Conservation (phyloP, 2,329 filamentous ascomycete genomes). For the Ophiocordyceps sinensis region DNA sequence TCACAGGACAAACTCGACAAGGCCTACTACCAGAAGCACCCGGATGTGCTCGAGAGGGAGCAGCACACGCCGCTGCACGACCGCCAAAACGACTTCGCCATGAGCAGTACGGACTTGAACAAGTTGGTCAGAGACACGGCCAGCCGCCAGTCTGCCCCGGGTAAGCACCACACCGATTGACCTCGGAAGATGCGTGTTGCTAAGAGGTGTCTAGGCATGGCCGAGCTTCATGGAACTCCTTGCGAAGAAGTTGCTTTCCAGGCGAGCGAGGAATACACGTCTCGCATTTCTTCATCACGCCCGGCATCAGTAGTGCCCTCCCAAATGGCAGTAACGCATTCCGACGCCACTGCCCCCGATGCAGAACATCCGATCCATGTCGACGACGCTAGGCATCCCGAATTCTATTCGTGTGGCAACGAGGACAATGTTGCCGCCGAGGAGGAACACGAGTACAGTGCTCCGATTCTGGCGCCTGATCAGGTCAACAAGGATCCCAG, state of each 20-base stretch:
- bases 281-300: slow-evolving; percentile 57
- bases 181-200: slow-evolving; percentile 6
- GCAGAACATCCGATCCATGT: slow-evolving; percentile 58
- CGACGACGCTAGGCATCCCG: slow-evolving; percentile 37
- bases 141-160: slow-evolving; percentile 32
- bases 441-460: slow-evolving; percentile 48
- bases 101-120: slow-evolving; percentile 83
- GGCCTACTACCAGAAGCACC: slow-evolving; percentile 87
- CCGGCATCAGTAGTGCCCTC: slow-evolving; percentile 28
- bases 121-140: slow-evolving; percentile 69
- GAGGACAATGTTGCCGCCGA: slow-evolving; percentile 34
- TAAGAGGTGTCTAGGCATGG: slow-evolving; percentile 37
- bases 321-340: slow-evolving; percentile 12
- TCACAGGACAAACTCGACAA: slow-evolving; percentile 73
- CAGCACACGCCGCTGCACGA: slow-evolving; percentile 41
- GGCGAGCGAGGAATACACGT: slow-evolving; percentile 71
- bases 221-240: slow-evolving; percentile 56
- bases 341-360: slow-evolving; percentile 22
- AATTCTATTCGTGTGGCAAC: slow-evolving; percentile 22
- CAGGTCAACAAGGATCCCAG: slow-evolving; percentile 65
- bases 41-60: slow-evolving; percentile 65
- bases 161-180: not conserved
- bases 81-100: slow-evolving; percentile 56
- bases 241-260: slow-evolving; percentile 85
- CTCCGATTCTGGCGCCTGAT: slow-evolving; percentile 79